Evolutionary conservation across 208 protist species (phyloP).

Genomic region (Angomonas ambiguus): DNA sequence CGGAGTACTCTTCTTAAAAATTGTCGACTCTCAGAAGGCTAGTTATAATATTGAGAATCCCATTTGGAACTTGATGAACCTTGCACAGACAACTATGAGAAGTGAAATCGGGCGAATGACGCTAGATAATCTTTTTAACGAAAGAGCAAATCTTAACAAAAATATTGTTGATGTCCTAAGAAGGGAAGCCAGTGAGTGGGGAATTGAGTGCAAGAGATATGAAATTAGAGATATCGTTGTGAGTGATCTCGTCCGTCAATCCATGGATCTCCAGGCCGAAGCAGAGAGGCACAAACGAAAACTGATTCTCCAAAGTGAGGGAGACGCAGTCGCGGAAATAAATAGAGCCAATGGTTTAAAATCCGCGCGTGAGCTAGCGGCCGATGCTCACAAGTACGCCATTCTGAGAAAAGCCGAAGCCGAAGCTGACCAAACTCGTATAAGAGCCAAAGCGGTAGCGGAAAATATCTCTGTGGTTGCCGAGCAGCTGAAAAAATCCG

Average conservation of each 20-base stretch:
- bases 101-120: slow-evolving; percentile 93
- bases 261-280: slow-evolving; percentile 96
- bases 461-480: slow-evolving; percentile 65
- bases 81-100: slow-evolving; percentile 97
- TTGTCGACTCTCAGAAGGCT: slow-evolving; percentile 89
- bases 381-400: slow-evolving; percentile 87
- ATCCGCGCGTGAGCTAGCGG: slow-evolving; percentile 69
- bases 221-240: slow-evolving; percentile 96
- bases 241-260: slow-evolving; percentile 88
- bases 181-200: slow-evolving; percentile 91
- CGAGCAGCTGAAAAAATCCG: slow-evolving; percentile 31
- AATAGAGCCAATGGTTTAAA: slow-evolving; percentile 91
- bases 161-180: slow-evolving; percentile 92
- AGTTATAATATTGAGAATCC: slow-evolving; percentile 95
- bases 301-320: slow-evolving; percentile 93
- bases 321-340: slow-evolving; percentile 74
- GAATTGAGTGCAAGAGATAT: slow-evolving; percentile 94
- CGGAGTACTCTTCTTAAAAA: slow-evolving; percentile 92
- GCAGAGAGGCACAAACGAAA: slow-evolving; percentile 95
- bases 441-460: slow-evolving; percentile 53
- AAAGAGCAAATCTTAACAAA: slow-evolving; percentile 90
- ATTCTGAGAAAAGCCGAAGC: slow-evolving; percentile 47
- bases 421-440: slow-evolving; percentile 54
- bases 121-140: slow-evolving; percentile 92
- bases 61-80: slow-evolving; percentile 93